These are phyloP conservation scores for Biancaea sappan DNA, from an alignment of 306 rosid genomes.

Conservation along the genomic window DNA sequence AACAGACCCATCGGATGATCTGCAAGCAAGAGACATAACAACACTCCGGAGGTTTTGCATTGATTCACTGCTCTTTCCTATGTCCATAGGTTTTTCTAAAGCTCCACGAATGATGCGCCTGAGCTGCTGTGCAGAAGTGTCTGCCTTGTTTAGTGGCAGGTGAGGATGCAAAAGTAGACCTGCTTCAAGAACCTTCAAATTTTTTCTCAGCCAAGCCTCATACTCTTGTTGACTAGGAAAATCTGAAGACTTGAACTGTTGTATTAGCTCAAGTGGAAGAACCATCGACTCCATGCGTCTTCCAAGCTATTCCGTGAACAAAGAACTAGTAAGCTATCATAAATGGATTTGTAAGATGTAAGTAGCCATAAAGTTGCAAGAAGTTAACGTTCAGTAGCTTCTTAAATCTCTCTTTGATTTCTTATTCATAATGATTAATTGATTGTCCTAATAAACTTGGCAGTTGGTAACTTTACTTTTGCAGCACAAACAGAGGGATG, in stretches of 20 bases:
- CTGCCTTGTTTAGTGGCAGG: conserved; percentile 67
- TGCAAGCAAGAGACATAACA: conserved; percentile 74
- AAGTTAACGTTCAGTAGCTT: neutral
- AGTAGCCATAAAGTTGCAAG: conserved; percentile 29
- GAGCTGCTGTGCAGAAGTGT: conserved; percentile 60
- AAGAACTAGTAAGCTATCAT: conserved; percentile 35
- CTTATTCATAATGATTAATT: neutral
- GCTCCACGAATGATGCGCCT: conserved; percentile 56
- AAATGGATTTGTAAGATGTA: conserved; percentile 27
- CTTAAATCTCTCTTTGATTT: neutral
- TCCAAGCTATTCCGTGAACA: conserved; percentile 75
- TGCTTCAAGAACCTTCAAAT: conserved; percentile 80
- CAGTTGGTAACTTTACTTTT: neutral
- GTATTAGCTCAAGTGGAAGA: conserved; percentile 88
- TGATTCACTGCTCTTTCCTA: conserved; percentile 60
- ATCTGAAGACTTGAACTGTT: conserved; percentile 73
- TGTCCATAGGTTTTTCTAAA: conserved; percentile 68
- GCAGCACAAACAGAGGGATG: neutral
- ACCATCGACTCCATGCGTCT: conserved; percentile 80
- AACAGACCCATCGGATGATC: conserved; percentile 72
- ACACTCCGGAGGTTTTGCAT: conserved; percentile 61
- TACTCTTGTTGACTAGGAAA: conserved; percentile 72
- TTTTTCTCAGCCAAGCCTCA: conserved; percentile 81
- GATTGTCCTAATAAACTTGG: neutral
- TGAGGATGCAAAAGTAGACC: conserved; percentile 76